Evolutionary conservation across 306 rosid species (phyloP), one percentile per base, ranked within the genome.

Genomic region (Acacia crassicarpa): DNA sequence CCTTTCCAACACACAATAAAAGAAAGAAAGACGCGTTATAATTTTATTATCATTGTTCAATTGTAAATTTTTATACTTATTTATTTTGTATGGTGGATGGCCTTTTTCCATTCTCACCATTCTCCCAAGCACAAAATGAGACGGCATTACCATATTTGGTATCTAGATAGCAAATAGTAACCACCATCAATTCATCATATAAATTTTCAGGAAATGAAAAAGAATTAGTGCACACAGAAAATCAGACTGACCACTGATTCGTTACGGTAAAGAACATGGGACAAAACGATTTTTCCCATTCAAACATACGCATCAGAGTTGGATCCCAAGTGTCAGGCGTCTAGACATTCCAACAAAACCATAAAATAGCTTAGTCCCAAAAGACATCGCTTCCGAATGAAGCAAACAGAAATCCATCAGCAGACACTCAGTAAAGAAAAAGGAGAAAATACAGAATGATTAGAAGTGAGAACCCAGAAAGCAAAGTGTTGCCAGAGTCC

Each of bases 291-390:
- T 46, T 65, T 62, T 46, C 27, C 49, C 35, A 69, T 43, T 9
- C 41, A 43, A 73, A 25, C 30, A 73, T 22, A 49, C 11, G 58
- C 75, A 67, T 75, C 67, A 53, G 41, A 85, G 46, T 43, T 48
- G n/a, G 75, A 67, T n/a, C 66, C 45, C 56, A 73, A 16, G 56
- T 4, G 38, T 71, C 72, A 72, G 88, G 82, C 84, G 59, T 71
- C 25, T 5, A 51, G 32, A 38, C 41, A 85, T 30, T 53, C 65
- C 69, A 62, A 68, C 23, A 69, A 72, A 33, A 19, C 76, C 22
- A 72, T 44, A 45, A 33, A 46, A 70, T 15, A 44, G 27, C 77
- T 58, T 17, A 49, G 13, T 67, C 73, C 78, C 9, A 56, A 43
- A 54, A 38, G 62, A 56, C 30, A 61, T 70, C 4, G 43, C 22